These are phyloP conservation scores for Biscogniauxia sp. DNA, from an alignment of 2,329 filamentous ascomycete genomes.

Conservation along the genomic window DNA sequence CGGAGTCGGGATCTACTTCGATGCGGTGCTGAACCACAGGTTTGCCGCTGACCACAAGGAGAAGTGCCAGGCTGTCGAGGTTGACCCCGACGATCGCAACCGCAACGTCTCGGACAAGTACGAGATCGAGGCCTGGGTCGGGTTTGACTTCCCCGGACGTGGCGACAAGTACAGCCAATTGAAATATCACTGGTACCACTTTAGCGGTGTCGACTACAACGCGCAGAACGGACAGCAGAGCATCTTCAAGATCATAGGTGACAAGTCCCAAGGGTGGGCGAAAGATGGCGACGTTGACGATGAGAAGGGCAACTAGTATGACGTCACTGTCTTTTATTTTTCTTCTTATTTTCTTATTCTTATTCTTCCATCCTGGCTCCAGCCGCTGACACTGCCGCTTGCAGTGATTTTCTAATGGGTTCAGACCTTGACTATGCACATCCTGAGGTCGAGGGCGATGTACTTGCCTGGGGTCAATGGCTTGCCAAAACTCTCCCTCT, in stretches of 20 bases:
- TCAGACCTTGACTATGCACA: constrained; percentile 35
- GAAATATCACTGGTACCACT: constrained; percentile 67
- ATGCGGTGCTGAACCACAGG: constrained; percentile 72
- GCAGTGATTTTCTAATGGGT: constrained; percentile 29
- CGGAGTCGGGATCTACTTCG: constrained; percentile 62
- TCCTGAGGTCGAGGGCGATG: constrained; percentile 31
- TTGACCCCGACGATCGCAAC: constrained; percentile 45
- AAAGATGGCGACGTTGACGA: constrained; percentile 49
- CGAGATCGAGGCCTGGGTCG: constrained; percentile 67
- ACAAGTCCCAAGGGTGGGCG: constrained; percentile 62
- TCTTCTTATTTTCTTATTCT: neutral
- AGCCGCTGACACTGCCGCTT: neutral
- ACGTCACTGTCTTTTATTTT: neutral
- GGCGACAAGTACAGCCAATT: constrained; percentile 56
- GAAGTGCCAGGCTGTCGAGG: constrained; percentile 57
- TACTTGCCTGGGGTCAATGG: constrained; percentile 35
- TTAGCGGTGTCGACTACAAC: constrained; percentile 67
- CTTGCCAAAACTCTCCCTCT: constrained; percentile 29
- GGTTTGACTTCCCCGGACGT: constrained; percentile 63
- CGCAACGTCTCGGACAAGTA: constrained; percentile 52
- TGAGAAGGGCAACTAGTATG: constrained; percentile 50
- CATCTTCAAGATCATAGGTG: constrained; percentile 57
- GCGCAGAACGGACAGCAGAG: constrained; percentile 52
- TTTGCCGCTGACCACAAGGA: constrained; percentile 65
- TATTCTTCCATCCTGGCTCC: neutral